phyloP scores from a whole-genome alignment of 106 monocot species.

The Hemerocallis citrina region DNA sequence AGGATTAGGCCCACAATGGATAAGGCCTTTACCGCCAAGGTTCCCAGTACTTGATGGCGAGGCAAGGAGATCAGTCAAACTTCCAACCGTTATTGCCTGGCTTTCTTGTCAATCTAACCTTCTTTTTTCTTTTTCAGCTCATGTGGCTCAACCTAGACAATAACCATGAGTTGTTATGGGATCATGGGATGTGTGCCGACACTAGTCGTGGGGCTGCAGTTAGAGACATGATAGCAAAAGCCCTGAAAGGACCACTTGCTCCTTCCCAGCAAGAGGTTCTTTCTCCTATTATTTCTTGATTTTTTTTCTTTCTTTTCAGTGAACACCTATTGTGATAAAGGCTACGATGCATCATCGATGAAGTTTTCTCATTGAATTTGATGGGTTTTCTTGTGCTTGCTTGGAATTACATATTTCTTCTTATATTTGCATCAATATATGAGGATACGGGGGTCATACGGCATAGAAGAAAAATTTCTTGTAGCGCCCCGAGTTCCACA shows the following conservation, averaged over 20 bases:
- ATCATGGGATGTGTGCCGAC: constrained; percentile 94
- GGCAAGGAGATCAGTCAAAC: constrained; percentile 23
- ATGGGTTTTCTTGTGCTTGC: neutral
- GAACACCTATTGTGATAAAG: neutral
- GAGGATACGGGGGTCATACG: no score
- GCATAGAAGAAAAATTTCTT: no score
- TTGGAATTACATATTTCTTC: neutral
- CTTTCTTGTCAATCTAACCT: constrained; percentile 11
- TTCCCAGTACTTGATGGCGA: constrained; percentile 84
- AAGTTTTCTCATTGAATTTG: neutral
- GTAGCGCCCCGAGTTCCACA: no score
- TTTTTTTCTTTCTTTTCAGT: neutral
- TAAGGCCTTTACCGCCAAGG: constrained; percentile 73
- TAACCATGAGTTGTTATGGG: constrained; percentile 87
- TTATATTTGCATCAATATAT: neutral
- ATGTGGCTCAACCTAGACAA: constrained; percentile 76
- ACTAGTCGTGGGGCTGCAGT: constrained; percentile 78
- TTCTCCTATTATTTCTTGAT: no score
- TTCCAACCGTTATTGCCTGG: neutral
- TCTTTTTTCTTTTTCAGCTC: constrained; percentile 37
- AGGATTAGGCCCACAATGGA: constrained; percentile 81
- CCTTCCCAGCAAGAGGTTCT: constrained; percentile 89
- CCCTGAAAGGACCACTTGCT: constrained; percentile 76
- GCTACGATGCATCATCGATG: no score
- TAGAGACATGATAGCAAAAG: constrained; percentile 75